phyloP scores from a whole-genome alignment of 768 basidiomycete species.

The Hebeloma cylindrosporum region DNA sequence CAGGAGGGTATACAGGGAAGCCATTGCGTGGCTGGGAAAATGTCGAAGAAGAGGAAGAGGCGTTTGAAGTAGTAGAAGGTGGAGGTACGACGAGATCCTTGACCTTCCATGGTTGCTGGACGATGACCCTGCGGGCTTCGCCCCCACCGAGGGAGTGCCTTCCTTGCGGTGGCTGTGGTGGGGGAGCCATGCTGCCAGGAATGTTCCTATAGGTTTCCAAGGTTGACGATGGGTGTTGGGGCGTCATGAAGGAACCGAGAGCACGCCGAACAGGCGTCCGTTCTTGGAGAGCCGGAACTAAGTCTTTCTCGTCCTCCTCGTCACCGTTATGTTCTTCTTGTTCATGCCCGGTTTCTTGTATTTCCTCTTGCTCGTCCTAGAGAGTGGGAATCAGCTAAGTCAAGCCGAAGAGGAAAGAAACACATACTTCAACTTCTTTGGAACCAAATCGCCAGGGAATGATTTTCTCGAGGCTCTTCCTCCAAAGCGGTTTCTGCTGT shows the following conservation, averaged over 20 bases:
- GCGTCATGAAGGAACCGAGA: slow-evolving; percentile 57
- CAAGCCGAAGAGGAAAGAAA: neutral
- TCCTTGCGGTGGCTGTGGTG: slow-evolving; percentile 19
- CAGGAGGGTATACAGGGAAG: too few relatives aligned
- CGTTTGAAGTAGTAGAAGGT: slow-evolving; percentile 3
- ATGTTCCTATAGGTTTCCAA: too few relatives aligned
- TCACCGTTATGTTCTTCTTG: slow-evolving; percentile 20
- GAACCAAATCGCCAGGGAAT: slow-evolving; percentile 42
- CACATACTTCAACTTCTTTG: slow-evolving; percentile 24
- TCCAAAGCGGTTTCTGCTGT: slow-evolving; percentile 39
- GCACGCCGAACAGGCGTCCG: slow-evolving; percentile 31
- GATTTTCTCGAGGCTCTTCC: slow-evolving; percentile 40
- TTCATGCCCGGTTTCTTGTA: slow-evolving; percentile 17
- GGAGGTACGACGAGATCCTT: slow-evolving; percentile 51
- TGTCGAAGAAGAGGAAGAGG: too few relatives aligned
- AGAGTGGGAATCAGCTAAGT: neutral
- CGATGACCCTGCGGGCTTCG: slow-evolving; percentile 46
- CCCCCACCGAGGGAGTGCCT: slow-evolving; percentile 47
- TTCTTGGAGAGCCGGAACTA: slow-evolving; percentile 17
- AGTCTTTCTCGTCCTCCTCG: slow-evolving; percentile 19
- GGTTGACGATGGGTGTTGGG: too few relatives aligned
- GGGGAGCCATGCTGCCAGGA: too few relatives aligned
- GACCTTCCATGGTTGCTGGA: slow-evolving; percentile 56
- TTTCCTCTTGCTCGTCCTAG: slow-evolving; percentile 10
- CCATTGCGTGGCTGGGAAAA: too few relatives aligned